phyloP scores from a whole-genome alignment of 164 flowering plant genomes.

The Chimonanthus salicifolius region DNA sequence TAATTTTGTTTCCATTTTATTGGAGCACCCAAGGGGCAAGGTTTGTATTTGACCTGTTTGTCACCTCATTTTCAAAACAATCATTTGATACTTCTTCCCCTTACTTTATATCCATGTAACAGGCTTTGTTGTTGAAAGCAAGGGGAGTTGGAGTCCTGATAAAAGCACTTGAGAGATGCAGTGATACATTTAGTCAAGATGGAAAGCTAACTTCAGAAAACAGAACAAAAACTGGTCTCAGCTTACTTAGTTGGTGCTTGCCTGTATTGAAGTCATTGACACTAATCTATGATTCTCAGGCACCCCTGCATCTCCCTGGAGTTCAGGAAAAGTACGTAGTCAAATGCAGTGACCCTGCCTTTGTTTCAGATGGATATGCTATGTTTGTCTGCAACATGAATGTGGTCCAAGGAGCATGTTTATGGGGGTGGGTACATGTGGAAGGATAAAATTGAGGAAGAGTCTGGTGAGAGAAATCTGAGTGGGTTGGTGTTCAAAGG shows the following conservation, averaged over 20 bases:
- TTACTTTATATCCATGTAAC: slow-evolving; percentile 12
- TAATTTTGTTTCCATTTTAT: slow-evolving; percentile 58
- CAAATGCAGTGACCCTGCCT: neutral
- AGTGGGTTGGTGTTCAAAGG: too few relatives aligned
- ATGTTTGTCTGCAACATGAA: neutral
- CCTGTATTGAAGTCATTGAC: slow-evolving; percentile 63
- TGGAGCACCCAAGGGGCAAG: slow-evolving; percentile 90
- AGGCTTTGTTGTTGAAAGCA: slow-evolving; percentile 60
- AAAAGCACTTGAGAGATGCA: slow-evolving; percentile 47
- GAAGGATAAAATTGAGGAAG: too few relatives aligned
- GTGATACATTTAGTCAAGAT: slow-evolving; percentile 32
- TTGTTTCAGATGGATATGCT: neutral
- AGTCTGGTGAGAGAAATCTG: too few relatives aligned
- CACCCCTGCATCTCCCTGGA: slow-evolving; percentile 21
- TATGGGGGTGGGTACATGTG: too few relatives aligned
- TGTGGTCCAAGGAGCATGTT: too few relatives aligned
- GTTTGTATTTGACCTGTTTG: slow-evolving; percentile 22
- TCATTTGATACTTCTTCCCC: neutral
- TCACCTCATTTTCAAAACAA: neutral
- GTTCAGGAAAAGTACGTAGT: slow-evolving; percentile 44
- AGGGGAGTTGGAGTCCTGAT: slow-evolving; percentile 42
- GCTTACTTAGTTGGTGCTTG: slow-evolving; percentile 49
- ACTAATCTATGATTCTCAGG: slow-evolving; percentile 36
- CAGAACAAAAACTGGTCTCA: slow-evolving; percentile 28
- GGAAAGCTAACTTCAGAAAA: slow-evolving; percentile 32